Evolutionary conservation across 768 basidiomycete species (phyloP).

Genomic region (Tephrocybe sp.): DNA sequence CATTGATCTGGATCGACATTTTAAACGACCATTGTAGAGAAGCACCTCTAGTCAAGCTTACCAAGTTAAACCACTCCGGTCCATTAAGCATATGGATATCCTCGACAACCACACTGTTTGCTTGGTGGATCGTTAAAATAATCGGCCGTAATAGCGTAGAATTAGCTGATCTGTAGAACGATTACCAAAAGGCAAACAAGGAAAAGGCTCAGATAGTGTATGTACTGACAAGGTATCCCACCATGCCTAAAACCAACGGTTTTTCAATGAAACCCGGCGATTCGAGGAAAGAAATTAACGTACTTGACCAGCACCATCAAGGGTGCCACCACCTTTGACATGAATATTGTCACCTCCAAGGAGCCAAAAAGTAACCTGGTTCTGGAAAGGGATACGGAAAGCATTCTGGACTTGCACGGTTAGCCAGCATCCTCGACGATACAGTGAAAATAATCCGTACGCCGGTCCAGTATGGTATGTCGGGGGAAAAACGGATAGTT

Average conservation of each 20-base stretch:
- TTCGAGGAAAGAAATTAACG: conserved; percentile 11
- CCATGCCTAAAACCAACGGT: conserved; percentile 39
- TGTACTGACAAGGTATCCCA: conserved; percentile 46
- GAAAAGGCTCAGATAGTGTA: too few species aligned
- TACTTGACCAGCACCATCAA: conserved; percentile 65
- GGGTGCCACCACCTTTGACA: conserved; percentile 58
- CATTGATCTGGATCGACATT: conserved; percentile 38
- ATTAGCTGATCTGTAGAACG: conserved; percentile 36
- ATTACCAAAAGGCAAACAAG: background rate
- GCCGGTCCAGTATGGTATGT: conserved; percentile 53
- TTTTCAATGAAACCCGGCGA: background rate
- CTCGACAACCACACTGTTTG: conserved; percentile 42
- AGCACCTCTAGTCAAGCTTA: conserved; percentile 16
- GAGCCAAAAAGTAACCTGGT: conserved; percentile 53
- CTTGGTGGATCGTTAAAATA: conserved; percentile 52
- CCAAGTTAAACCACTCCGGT: conserved; percentile 54
- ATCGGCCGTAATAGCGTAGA: conserved; percentile 51
- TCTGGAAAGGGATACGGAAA: conserved; percentile 53
- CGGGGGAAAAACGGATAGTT: conserved; percentile 46
- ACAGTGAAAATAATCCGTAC: conserved; percentile 24
- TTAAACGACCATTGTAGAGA: background rate
- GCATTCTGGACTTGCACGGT: conserved; percentile 36
- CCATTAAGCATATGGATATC: conserved; percentile 47
- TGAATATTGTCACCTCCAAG: conserved; percentile 47
- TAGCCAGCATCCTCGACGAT: background rate